Base-by-base conservation (phyloP, 163 green algal species). In the Prototheca stagnorum region DNA sequence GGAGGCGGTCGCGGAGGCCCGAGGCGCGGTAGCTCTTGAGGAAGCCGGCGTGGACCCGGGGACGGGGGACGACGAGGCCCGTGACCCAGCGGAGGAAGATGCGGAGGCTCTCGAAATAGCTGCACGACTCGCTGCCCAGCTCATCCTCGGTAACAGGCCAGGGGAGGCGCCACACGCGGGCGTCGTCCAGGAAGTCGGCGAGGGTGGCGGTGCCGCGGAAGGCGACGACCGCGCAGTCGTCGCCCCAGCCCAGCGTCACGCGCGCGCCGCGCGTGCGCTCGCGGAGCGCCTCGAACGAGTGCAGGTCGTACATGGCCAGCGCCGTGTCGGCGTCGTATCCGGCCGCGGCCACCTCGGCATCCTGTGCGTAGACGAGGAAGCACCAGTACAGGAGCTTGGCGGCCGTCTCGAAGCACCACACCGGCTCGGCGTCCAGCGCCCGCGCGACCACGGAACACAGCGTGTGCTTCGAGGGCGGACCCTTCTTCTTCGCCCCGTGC, bases 371-470 rank as follows among this genome's bases (percentile, higher is more conserved):
- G 3, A 54, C 57, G 7, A 64, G 49, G 17, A 24, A 21, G 20
- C 22, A 51, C 31, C 27, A 75, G 52, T 75, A 75, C 20, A 57
- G 48, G 27, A 67, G 22, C 36, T 68, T 65, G 21, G 72, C 39
- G 15, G 64, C 53, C 9, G 57, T 75, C 51, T 75, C 66, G 46
- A 75, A 75, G 52, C 66, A 75, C 34, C 72, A 73, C 48, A 82
- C 64, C 28, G 72, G 72, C 54, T 75, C 57, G n/a, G n/a, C n/a
- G n/a, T n/a, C n/a, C n/a, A n/a, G n/a, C n/a, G n/a, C n/a, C n/a
- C n/a, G n/a, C n/a, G n/a, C n/a, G n/a, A n/a, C n/a, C n/a, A n/a
- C n/a, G n/a, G n/a, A n/a, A n/a, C n/a, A n/a, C n/a, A n/a, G n/a
- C n/a, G n/a, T n/a, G n/a, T n/a, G n/a, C n/a, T n/a, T n/a, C n/a